Conservation (phyloP, 2,329 filamentous ascomycete genomes). For the Apiospora rasikravindrae region DNA sequence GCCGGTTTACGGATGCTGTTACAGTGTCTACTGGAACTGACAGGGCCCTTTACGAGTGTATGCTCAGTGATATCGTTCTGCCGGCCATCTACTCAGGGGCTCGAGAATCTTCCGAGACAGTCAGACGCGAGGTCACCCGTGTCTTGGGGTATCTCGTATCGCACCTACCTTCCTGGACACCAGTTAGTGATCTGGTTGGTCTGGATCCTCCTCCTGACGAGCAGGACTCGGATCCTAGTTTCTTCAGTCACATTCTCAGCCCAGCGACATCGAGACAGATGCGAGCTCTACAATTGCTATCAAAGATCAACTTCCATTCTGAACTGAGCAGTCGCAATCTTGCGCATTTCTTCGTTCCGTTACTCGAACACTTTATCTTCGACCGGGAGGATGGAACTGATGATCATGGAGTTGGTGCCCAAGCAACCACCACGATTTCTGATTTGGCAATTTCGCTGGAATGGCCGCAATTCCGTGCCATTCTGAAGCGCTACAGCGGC, state of each 20-base stretch:
- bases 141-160: slow-evolving; percentile 81
- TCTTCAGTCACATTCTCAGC: slow-evolving; percentile 92
- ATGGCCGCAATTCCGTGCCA: slow-evolving; percentile 88
- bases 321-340: slow-evolving; percentile 78
- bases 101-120: slow-evolving; percentile 79
- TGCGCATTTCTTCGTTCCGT: slow-evolving; percentile 84
- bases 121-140: slow-evolving; percentile 80
- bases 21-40: slow-evolving; percentile 48
- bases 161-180: slow-evolving; percentile 70
- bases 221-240: slow-evolving; percentile 68
- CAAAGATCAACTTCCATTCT: slow-evolving; percentile 67
- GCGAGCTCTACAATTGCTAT: slow-evolving; percentile 79
- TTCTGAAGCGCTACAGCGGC: slow-evolving; percentile 81
- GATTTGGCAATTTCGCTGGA: slow-evolving; percentile 76
- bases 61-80: slow-evolving; percentile 70
- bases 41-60: slow-evolving; percentile 56
- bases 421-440: slow-evolving; percentile 82
- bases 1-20: slow-evolving; percentile 74
- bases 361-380: slow-evolving; percentile 94
- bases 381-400: slow-evolving; percentile 75
- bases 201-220: slow-evolving; percentile 70
- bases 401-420: slow-evolving; percentile 84
- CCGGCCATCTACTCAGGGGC: slow-evolving; percentile 79
- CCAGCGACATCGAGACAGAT: slow-evolving; percentile 87
- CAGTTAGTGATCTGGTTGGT: slow-evolving; percentile 74